phyloP scores from a whole-genome alignment of 2,329 filamentous ascomycete species.

The Fusarium metavorans region DNA sequence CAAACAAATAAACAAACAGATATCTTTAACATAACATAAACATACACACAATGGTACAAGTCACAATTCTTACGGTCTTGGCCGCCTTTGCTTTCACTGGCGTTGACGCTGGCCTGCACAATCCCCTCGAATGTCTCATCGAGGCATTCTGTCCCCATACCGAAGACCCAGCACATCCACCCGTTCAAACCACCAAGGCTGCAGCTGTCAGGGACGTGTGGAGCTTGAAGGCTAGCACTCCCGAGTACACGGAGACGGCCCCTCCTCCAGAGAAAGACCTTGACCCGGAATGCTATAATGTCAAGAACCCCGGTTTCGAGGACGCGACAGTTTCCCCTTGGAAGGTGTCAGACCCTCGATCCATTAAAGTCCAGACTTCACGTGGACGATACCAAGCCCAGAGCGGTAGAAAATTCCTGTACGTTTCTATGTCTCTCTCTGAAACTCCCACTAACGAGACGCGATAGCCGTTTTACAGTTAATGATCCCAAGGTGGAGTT shows the following conservation, averaged over 20 bases:
- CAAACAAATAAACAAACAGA: neutral
- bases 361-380: neutral
- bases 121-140: neutral
- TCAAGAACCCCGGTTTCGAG: neutral
- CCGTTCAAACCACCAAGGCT: neutral
- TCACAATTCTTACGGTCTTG: neutral
- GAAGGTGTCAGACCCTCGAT: neutral
- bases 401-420: neutral
- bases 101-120: neutral
- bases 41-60: constrained; percentile 1
- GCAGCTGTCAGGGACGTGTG: neutral
- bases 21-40: neutral
- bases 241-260: neutral
- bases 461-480: neutral
- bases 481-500: neutral
- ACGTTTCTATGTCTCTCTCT: neutral
- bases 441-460: neutral
- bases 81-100: neutral
- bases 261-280: neutral
- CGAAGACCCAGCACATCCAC: neutral
- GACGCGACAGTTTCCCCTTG: neutral
- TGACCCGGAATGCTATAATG: neutral
- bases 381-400: neutral
- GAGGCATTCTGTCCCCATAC: neutral
- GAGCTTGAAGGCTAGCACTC: neutral